These are phyloP conservation scores for Hortiboletus flavorubellus DNA, from an alignment of 768 basidiomycete genomes.

Conservation along the genomic window DNA sequence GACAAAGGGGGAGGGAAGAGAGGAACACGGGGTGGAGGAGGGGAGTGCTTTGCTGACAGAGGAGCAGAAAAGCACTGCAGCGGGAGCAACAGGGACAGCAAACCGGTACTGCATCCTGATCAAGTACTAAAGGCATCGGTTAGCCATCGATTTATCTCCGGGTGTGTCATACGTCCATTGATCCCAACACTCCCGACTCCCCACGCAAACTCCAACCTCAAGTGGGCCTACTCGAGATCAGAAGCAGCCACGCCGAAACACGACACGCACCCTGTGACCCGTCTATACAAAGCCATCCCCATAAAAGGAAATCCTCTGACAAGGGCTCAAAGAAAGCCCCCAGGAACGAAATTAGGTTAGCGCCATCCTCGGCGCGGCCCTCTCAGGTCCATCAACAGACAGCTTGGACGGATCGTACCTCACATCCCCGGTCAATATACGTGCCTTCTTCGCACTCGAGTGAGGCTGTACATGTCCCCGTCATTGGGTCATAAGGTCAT, in stretches of 20 bases:
- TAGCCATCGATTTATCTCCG: conserved; percentile 2
- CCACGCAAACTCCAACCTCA: neutral
- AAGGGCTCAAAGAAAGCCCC: neutral
- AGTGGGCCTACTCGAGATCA: neutral
- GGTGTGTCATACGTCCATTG: conserved; percentile 12
- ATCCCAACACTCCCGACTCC: conserved; percentile 4
- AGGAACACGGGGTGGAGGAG: conserved; percentile 1
- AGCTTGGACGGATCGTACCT: too few relatives aligned
- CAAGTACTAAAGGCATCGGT: conserved; percentile 5
- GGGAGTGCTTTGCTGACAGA: neutral
- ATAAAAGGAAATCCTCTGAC: conserved; percentile 1
- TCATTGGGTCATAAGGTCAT: neutral
- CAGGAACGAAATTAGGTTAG: too few relatives aligned
- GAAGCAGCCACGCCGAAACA: neutral
- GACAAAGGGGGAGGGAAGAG: conserved; percentile 20
- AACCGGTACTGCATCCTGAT: conserved; percentile 14
- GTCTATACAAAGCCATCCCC: conserved; percentile 12
- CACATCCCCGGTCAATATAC: too few relatives aligned
- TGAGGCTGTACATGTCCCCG: neutral
- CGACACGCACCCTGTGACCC: neutral
- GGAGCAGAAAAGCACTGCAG: neutral
- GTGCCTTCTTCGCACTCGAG: too few relatives aligned
- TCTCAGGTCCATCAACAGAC: too few relatives aligned
- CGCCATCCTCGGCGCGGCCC: too few relatives aligned
- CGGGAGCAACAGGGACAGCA: conserved; percentile 3